phyloP scores from a whole-genome alignment of 495 filamentous ascomycete species.

The Penicillium bialowiezense region DNA sequence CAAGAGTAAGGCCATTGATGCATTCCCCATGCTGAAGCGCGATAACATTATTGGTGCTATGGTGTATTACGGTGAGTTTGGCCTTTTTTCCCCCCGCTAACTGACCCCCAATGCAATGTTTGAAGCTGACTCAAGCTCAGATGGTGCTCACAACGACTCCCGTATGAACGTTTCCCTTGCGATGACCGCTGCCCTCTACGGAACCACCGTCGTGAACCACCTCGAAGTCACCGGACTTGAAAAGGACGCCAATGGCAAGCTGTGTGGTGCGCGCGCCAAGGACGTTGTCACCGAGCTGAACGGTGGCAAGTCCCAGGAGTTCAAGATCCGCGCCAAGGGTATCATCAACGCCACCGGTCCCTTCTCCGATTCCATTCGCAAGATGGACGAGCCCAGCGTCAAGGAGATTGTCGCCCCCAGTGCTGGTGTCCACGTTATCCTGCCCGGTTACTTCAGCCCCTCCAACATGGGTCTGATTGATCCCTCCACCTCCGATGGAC shows the following conservation, averaged over 20 bases:
- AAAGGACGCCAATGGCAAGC: slow-evolving; percentile 74
- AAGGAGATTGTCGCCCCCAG: slow-evolving; percentile 91
- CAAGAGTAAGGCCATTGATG: slow-evolving; percentile 88
- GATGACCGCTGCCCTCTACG: slow-evolving; percentile 93
- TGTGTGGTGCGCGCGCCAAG: slow-evolving; percentile 75
- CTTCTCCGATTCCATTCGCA: slow-evolving; percentile 89
- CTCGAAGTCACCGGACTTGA: slow-evolving; percentile 80
- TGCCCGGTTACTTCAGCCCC: slow-evolving; percentile 94
- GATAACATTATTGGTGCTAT: slow-evolving; percentile 83
- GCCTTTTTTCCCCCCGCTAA: too few relatives aligned
- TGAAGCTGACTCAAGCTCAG: slow-evolving; percentile 27
- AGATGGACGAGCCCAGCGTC: slow-evolving; percentile 74
- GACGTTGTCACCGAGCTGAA: slow-evolving; percentile 66
- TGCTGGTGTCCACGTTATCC: slow-evolving; percentile 90
- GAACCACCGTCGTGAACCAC: slow-evolving; percentile 89
- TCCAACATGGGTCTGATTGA: slow-evolving; percentile 97
- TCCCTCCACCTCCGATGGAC: slow-evolving; percentile 87
- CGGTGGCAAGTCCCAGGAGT: slow-evolving; percentile 54
- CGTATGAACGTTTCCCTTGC: slow-evolving; percentile 97
- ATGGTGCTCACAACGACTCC: slow-evolving; percentile 97
- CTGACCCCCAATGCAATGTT: too few relatives aligned
- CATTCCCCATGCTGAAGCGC: slow-evolving; percentile 95
- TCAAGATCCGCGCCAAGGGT: slow-evolving; percentile 81
- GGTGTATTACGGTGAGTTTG: slow-evolving; percentile 79
- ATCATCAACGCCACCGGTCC: slow-evolving; percentile 97